Evolutionary conservation across 371 early-diverging fungal species (phyloP), one percentile per base, ranked within the genome.

Genomic region (Vavraia culicis): DNA sequence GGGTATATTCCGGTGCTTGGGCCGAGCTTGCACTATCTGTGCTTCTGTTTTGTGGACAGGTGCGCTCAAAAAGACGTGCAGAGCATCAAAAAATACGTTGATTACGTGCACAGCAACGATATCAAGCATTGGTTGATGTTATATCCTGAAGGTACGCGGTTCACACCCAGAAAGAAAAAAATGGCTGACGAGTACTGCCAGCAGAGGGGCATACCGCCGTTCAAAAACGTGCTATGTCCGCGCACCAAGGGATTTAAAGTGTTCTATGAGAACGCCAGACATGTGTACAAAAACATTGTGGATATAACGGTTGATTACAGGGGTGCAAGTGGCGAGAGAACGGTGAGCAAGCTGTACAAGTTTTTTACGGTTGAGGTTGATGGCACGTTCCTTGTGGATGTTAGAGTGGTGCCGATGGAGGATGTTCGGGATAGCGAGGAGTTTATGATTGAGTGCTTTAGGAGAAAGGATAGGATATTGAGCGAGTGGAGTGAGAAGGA

Each of bases 221-320:
- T 80, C 56, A 65, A 73, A 16, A 69, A 83, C 60, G 74, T 83
- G 0, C 58, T 84, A 41, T 66, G 75, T 58, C 85, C 85, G 16
- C 66, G 85, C 37, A 78, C 76, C 14, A 81, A 79, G 52, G 85
- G 85, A 3, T 80, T 83, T 60, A 44, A 56, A 19, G n/a, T 63
- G 23, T 57, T 44, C 21, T 13, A 34, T 22, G 33, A 34, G 11
- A 11, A 51, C 18, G 46, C 57, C 21, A 10, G 18, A 11, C 41
- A 53, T 11, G 32, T 39, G 4, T 48, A 62, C 34, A 42, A 46
- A 4, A 35, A 63, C 4, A 44, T 68, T 9, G 46, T 64, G 14
- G 63, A 71, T 51, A 13, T 68, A 32, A 66, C 71, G 13, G 44
- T 69, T 14, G 46, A 43, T 8, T 64, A 59, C 45, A 21, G 37